phyloP scores from a whole-genome alignment of 805 yeast genomes.

The Isabelozyma heimii region DNA sequence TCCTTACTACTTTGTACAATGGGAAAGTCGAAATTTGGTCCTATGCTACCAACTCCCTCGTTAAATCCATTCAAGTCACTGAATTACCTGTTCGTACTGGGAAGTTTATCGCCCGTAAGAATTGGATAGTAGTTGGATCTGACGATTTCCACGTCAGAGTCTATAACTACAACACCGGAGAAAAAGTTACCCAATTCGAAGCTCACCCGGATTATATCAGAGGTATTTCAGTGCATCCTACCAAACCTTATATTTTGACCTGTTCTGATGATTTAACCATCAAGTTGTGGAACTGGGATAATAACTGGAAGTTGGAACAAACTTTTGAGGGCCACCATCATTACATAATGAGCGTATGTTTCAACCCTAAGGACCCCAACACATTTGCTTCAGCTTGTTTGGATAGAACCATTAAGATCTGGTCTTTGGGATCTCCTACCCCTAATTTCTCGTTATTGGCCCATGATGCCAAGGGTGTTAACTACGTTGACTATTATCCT shows the following conservation, averaged over 20 bases:
- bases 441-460: constrained; percentile 93
- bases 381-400: constrained; percentile 97
- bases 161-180: constrained; percentile 93
- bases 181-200: constrained; percentile 90
- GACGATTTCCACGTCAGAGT: constrained; percentile 95
- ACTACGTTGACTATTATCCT: constrained; percentile 95
- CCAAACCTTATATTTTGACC: constrained; percentile 84
- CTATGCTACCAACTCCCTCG: constrained; percentile 78
- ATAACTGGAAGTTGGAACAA: constrained; percentile 85
- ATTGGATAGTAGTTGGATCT: constrained; percentile 94
- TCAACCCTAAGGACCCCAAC: constrained; percentile 96
- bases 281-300: constrained; percentile 97
- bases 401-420: constrained; percentile 93
- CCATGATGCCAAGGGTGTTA: constrained; percentile 91
- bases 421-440: constrained; percentile 85
- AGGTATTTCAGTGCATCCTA: constrained; percentile 89
- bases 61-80: constrained; percentile 91
- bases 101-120: constrained; percentile 89
- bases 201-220: constrained; percentile 98
- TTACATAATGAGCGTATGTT: constrained; percentile 89
- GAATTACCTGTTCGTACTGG: constrained; percentile 96
- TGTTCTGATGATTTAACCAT: constrained; percentile 90
- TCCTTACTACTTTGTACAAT: constrained; percentile 83
- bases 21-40: constrained; percentile 94
- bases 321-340: constrained; percentile 94